phyloP scores from a whole-genome alignment of 345 rosid species.

The Excoecaria cochinchinensis region DNA sequence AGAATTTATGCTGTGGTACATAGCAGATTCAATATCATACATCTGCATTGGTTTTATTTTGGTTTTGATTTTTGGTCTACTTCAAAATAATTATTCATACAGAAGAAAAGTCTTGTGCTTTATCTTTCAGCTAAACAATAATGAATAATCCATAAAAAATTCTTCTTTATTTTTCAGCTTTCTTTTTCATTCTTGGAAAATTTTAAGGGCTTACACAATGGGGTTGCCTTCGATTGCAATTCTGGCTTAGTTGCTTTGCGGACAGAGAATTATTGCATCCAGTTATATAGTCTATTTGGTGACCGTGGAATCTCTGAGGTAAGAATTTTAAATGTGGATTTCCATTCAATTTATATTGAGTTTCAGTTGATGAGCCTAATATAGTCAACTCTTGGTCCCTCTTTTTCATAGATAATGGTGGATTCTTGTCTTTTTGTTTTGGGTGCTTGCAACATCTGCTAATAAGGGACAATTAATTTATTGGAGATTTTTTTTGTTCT shows the following conservation, averaged over 20 bases:
- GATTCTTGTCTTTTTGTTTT: neutral
- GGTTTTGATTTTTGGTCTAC: neutral
- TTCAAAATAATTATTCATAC: neutral
- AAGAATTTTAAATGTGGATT: conserved; percentile 2
- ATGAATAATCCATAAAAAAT: neutral
- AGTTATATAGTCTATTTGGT: conserved; percentile 76
- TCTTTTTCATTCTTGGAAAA: conserved; percentile 61
- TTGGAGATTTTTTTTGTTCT: neutral
- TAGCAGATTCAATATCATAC: neutral
- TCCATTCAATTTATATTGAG: neutral
- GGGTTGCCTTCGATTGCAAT: conserved; percentile 63
- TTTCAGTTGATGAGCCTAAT: neutral
- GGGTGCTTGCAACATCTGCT: neutral
- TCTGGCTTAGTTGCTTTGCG: conserved; percentile 76
- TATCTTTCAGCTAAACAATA: neutral
- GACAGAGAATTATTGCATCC: conserved; percentile 77
- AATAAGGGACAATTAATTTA: neutral
- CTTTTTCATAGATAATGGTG: neutral
- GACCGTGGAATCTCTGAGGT: conserved; percentile 90
- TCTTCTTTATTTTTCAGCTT: conserved; percentile 49
- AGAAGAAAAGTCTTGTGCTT: neutral
- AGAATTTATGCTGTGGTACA: neutral
- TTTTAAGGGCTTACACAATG: conserved; percentile 41
- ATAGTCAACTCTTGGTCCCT: neutral
- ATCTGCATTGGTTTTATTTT: neutral